A percentile compares a stretch with the other conserved stretches of the same genome.
Conservation (phyloP, 345 rosid species). For the Crucihimalaya himalaica region DNA sequence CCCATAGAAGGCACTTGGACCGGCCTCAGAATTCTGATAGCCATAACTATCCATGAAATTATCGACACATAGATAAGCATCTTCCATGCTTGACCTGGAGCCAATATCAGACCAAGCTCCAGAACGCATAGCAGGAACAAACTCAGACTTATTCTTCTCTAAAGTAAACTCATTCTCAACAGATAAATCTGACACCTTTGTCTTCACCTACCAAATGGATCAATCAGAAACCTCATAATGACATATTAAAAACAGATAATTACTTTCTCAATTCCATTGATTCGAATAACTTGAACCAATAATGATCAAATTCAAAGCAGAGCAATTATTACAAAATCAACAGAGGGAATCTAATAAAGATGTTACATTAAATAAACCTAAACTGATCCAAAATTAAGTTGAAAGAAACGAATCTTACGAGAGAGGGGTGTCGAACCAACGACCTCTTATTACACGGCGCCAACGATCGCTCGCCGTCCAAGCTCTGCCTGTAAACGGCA, state of each 20-base stretch:
- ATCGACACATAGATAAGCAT: conserved; percentile 67
- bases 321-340: background rate
- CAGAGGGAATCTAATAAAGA: background rate
- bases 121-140: conserved; percentile 68
- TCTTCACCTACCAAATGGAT: conserved; percentile 56
- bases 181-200: conserved; percentile 48
- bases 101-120: conserved; percentile 89
- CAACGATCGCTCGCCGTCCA: conserved; percentile 40
- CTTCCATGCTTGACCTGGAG: conserved; percentile 76
- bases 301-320: background rate
- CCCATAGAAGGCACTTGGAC: conserved; percentile 88
- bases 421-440: conserved; percentile 71
- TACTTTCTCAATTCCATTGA: background rate
- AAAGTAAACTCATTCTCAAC: conserved; percentile 43
- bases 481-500: conserved; percentile 38
- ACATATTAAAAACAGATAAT: background rate
- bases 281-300: background rate
- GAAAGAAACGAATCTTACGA: conserved; percentile 48
- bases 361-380: background rate
- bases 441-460: conserved; percentile 53
- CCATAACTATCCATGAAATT: conserved; percentile 57
- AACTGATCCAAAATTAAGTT: background rate
- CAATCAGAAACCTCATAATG: conserved; percentile 26
- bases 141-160: conserved; percentile 47
- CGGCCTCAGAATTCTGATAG: conserved; percentile 42